phyloP scores from a whole-genome alignment of 2,329 filamentous ascomycete genomes.

The Cryphonectria naterciae region DNA sequence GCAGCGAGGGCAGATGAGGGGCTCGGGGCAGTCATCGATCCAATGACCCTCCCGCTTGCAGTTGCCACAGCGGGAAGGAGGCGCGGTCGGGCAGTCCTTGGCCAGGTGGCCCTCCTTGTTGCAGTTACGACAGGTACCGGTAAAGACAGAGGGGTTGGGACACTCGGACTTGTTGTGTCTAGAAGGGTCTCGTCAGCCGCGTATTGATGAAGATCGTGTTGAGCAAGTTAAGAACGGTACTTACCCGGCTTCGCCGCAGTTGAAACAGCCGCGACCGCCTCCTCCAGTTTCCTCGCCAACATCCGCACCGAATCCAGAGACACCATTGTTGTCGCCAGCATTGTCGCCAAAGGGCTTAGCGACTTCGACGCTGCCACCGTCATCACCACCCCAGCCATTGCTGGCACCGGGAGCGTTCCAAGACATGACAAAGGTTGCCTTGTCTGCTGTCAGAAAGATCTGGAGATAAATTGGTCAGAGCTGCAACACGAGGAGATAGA shows the following conservation, averaged over 20 bases:
- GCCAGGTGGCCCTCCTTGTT: slow-evolving; percentile 56
- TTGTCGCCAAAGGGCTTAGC: slow-evolving; percentile 1
- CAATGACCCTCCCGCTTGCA: slow-evolving; percentile 59
- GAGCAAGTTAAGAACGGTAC: slow-evolving; percentile 26
- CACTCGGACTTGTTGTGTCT: slow-evolving; percentile 69
- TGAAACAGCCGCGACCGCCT: slow-evolving; percentile 57
- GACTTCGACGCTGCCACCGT: slow-evolving; percentile 3
- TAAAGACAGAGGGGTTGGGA: slow-evolving; percentile 53
- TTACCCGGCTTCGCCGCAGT: slow-evolving; percentile 60
- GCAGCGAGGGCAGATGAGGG: slow-evolving; percentile 45
- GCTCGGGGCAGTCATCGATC: slow-evolving; percentile 64
- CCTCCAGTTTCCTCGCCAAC: slow-evolving; percentile 33
- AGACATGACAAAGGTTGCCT: slow-evolving; percentile 16
- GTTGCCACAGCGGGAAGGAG: slow-evolving; percentile 37
- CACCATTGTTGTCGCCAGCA: slow-evolving; percentile 12
- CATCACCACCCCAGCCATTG: slow-evolving; percentile 7
- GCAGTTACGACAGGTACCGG: slow-evolving; percentile 43
- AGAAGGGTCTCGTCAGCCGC: slow-evolving; percentile 8
- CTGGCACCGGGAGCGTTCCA: slow-evolving; percentile 4
- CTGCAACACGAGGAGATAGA: background rate
- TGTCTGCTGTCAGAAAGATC: background rate
- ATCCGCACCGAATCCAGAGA: slow-evolving; percentile 20
- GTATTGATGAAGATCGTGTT: slow-evolving; percentile 13
- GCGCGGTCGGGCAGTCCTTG: slow-evolving; percentile 54
- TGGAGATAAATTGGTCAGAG: background rate